Percentiles rank a stretch among this genome's conserved stretches.
Evolutionary conservation across 148 eudicot species (phyloP).

Genomic region (Fagopyrum esculentum): DNA sequence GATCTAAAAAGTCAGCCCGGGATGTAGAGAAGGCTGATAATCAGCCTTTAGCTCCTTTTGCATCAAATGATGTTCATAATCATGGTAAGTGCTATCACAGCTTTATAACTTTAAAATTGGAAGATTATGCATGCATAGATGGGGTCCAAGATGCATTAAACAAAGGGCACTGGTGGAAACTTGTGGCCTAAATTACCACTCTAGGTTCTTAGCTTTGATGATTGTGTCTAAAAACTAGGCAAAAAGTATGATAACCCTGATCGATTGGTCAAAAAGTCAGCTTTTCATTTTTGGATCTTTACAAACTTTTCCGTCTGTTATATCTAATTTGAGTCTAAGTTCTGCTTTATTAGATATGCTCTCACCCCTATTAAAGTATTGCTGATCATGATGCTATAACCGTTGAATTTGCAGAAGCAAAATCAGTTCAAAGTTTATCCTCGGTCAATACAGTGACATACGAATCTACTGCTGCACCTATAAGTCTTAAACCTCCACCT

Average conservation of each 20-base stretch:
- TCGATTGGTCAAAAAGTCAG: background rate
- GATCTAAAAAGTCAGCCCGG: conserved; percentile 45
- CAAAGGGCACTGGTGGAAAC: background rate
- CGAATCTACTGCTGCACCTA: background rate
- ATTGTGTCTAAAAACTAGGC: background rate
- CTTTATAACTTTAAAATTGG: background rate
- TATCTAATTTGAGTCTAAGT: background rate
- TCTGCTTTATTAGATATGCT: background rate
- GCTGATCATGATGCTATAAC: background rate
- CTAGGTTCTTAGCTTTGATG: background rate
- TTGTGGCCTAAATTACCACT: background rate
- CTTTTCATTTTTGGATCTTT: background rate
- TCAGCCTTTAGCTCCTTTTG: conserved; percentile 50
- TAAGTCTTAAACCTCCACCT: conserved; percentile 20
- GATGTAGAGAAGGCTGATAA: conserved; percentile 66
- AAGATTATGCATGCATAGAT: too few species aligned
- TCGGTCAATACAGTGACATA: conserved; percentile 13
- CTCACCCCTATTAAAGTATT: background rate
- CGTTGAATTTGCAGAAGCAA: conserved; percentile 14
- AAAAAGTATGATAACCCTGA: background rate
- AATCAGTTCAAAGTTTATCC: conserved; percentile 10
- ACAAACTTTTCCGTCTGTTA: background rate
- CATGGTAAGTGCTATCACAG: conserved; percentile 25
- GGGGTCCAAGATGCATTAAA: too few species aligned
- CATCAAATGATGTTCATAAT: conserved; percentile 39